Evolutionary conservation across 2,329 filamentous ascomycete species (phyloP), one percentile per base, ranked within the genome.

Genomic region (Colletotrichum gloeosporioides): DNA sequence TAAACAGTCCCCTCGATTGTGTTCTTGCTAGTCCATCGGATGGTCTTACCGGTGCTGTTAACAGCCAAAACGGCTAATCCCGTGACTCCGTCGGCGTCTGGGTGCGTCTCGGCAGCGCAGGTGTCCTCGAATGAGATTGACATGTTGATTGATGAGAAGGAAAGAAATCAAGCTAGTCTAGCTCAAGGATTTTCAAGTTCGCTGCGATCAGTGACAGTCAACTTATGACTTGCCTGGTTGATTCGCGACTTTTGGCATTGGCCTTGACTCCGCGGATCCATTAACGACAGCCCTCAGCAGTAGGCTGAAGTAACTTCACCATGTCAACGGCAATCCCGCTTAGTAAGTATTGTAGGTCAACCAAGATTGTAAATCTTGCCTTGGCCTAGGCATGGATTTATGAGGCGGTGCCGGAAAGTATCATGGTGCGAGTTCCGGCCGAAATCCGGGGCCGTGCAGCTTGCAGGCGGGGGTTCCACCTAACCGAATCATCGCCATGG

Each of bases 151-250:
- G 13, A 39, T 27, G 18, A 22, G n/a, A 13, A 53, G 4, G 44
- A 22, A 13, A 13, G 10, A 53, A 1, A 1, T 3, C n/a, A 12
- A 53, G 10, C 10, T 53, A 53, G 3, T 53, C 44, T 13, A 13
- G 10, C 6, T 6, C 16, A 8, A 3, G 0, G 3, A 8, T 6
- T 1, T 4, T 22, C 6, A 22, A 13, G n/a, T 13, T 4, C 6
- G n/a, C n/a, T 53, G 44, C 1, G 44, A 22, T 53, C 44, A 53
- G n/a, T n/a, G 18, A n/a, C 16, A 4, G 44, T 53, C n/a, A 53
- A 22, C 44, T 53, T 53, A 53, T 53, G 44, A 22, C 18, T 3
- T 49, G n/a, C 9, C 44, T 49, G 44, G 8, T 22, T 49, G 44
- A 49, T 22, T 49, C 44, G 44, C n/a, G 9, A 53, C 44, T 13